These are phyloP conservation scores for Starmerella vitae DNA, from an alignment of 805 yeast genomes.

Conservation along the genomic window DNA sequence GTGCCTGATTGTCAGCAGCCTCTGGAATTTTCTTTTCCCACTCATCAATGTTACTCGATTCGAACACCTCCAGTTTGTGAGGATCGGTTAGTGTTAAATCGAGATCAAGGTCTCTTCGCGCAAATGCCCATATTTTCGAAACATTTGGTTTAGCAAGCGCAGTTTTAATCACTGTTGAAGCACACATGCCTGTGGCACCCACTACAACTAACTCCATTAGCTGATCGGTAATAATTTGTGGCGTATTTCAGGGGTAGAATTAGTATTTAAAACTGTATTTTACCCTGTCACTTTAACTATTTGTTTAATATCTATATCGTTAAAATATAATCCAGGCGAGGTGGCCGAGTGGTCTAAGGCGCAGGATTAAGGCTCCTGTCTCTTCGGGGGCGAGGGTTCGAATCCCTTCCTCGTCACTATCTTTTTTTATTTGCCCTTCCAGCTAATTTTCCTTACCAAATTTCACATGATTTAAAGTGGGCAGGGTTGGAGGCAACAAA, in stretches of 20 bases:
- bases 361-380: conserved; percentile 26
- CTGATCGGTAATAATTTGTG: too few relatives aligned
- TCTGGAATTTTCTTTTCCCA: conserved; percentile 37
- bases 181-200: conserved; percentile 76
- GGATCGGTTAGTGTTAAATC: conserved; percentile 3
- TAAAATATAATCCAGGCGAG: conserved; percentile 16
- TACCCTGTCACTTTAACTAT: too few relatives aligned
- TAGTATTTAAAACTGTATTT: too few relatives aligned
- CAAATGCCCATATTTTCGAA: conserved; percentile 34
- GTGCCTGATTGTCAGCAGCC: conserved; percentile 23
- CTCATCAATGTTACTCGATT: conserved; percentile 35
- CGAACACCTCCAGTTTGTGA: conserved; percentile 31
- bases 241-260: too few relatives aligned
- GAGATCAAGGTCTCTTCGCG: conserved; percentile 17
- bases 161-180: conserved; percentile 39
- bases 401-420: conserved; percentile 25
- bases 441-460: neutral
- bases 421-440: conserved; percentile 15
- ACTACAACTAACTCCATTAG: conserved; percentile 23
- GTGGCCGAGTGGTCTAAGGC: conserved; percentile 28
- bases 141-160: conserved; percentile 31
- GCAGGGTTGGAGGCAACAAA: too few relatives aligned
- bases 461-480: too few relatives aligned
- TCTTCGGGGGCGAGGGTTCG: conserved; percentile 27
- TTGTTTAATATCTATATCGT: too few relatives aligned